Conservation (phyloP, 192 early-diverging fungal genomes). For the Obelidium mucronatum region DNA sequence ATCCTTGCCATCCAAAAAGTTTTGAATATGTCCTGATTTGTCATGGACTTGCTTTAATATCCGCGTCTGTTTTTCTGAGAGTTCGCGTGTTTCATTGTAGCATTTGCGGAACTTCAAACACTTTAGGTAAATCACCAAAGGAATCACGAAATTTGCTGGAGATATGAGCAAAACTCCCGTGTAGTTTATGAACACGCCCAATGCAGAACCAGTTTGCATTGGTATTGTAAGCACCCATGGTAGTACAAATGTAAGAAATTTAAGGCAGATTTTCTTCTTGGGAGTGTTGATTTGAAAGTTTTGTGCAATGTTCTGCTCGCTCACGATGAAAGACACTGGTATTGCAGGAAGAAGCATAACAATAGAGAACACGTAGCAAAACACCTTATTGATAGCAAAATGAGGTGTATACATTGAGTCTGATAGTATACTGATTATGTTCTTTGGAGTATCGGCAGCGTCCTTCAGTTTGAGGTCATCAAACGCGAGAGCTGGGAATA, state of each 20-base stretch:
- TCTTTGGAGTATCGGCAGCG: not conserved
- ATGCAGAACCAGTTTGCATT: conserved; percentile 44
- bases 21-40: not conserved
- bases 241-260: conserved; percentile 44
- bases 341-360: conserved; percentile 62
- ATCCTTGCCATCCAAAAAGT: not conserved
- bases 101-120: conserved; percentile 56
- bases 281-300: conserved; percentile 29
- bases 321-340: conserved; percentile 59
- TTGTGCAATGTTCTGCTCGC: conserved; percentile 55
- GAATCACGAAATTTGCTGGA: conserved; percentile 64
- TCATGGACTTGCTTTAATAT: conserved; percentile 49
- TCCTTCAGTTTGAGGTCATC: conserved; percentile 1
- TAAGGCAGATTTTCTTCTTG: not conserved
- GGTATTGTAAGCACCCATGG: conserved; percentile 66
- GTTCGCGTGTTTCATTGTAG: conserved; percentile 51
- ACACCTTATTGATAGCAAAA: conserved; percentile 38
- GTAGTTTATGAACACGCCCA: conserved; percentile 55
- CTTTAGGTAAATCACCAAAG: conserved; percentile 61
- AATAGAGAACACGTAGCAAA: conserved; percentile 51
- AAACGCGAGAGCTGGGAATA: conserved; percentile 43
- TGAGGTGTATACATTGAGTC: not conserved
- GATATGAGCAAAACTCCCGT: conserved; percentile 60
- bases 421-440: not conserved
- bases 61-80: conserved; percentile 49